These are phyloP conservation scores for Ophiosphaerella korrae DNA, from an alignment of 2,329 filamentous ascomycete genomes.

Conservation along the genomic window DNA sequence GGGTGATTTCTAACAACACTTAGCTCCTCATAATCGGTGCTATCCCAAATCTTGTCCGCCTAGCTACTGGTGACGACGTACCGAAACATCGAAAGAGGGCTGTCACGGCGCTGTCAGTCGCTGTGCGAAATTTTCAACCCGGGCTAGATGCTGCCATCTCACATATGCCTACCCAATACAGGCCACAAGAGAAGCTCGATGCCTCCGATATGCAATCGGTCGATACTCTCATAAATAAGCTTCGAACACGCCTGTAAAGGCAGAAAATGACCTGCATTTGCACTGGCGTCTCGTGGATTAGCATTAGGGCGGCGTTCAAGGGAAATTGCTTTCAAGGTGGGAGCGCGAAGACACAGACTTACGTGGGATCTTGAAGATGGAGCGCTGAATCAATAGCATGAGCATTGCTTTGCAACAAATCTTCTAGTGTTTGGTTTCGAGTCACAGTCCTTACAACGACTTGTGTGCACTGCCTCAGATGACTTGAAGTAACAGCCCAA, in stretches of 20 bases:
- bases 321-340: not conserved
- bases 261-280: constrained; percentile 18
- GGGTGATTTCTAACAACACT: constrained; percentile 16
- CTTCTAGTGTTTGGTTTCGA: too few relatives aligned
- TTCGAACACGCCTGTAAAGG: constrained; percentile 48
- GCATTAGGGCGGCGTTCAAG: constrained; percentile 21
- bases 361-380: not conserved
- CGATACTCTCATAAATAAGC: constrained; percentile 71
- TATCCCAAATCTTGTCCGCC: constrained; percentile 69
- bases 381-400: too few relatives aligned
- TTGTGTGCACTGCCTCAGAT: constrained; percentile 23
- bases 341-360: too few relatives aligned
- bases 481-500: constrained; percentile 49
- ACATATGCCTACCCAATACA: constrained; percentile 65
- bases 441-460: not conserved
- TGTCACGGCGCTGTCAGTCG: constrained; percentile 84
- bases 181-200: constrained; percentile 68
- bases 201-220: constrained; percentile 86
- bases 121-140: constrained; percentile 87
- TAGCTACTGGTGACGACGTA: constrained; percentile 66
- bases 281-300: constrained; percentile 29
- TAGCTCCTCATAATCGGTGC: constrained; percentile 66
- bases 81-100: constrained; percentile 80
- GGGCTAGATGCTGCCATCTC: constrained; percentile 69
- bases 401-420: too few relatives aligned